These are phyloP conservation scores for Loxodes magnus DNA, from an alignment of 73 alveolate genomes.

Conservation along the genomic window DNA sequence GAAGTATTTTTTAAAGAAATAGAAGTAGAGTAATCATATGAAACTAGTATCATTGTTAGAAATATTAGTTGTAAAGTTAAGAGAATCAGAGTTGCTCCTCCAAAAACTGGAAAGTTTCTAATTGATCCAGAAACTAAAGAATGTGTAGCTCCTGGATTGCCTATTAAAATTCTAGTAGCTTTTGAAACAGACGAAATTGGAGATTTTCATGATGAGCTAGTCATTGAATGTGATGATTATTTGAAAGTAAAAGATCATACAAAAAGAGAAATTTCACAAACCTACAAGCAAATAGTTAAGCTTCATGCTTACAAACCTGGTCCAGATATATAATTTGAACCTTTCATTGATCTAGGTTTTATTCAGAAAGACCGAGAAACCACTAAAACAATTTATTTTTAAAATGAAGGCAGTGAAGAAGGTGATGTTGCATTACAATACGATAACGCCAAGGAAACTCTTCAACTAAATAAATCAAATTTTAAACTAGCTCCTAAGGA, in stretches of 20 bases:
- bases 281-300: conserved; percentile 65
- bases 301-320: conserved; percentile 90
- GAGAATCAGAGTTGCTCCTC: conserved; percentile 79
- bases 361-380: conserved; percentile 82
- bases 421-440: conserved; percentile 73
- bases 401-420: conserved; percentile 88
- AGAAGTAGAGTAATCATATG: conserved; percentile 88
- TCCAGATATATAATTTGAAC: conserved; percentile 94
- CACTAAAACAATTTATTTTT: conserved; percentile 69
- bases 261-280: conserved; percentile 81
- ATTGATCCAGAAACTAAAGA: conserved; percentile 68
- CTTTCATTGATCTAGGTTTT: conserved; percentile 87
- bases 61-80: conserved; percentile 81
- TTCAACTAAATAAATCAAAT: conserved; percentile 70
- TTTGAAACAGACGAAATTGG: conserved; percentile 93
- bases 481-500: conserved; percentile 73
- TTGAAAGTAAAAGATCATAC: too few relatives aligned
- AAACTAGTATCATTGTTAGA: conserved; percentile 85
- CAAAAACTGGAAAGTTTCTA: conserved; percentile 75
- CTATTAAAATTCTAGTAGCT: conserved; percentile 81
- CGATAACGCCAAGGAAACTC: conserved; percentile 61
- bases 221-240: too few relatives aligned
- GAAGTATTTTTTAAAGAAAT: conserved; percentile 88
- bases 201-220: conserved; percentile 79
- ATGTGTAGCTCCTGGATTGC: conserved; percentile 89